Evolutionary conservation across 2,329 filamentous ascomycete species (phyloP).

Genomic region (Didymella sp.): DNA sequence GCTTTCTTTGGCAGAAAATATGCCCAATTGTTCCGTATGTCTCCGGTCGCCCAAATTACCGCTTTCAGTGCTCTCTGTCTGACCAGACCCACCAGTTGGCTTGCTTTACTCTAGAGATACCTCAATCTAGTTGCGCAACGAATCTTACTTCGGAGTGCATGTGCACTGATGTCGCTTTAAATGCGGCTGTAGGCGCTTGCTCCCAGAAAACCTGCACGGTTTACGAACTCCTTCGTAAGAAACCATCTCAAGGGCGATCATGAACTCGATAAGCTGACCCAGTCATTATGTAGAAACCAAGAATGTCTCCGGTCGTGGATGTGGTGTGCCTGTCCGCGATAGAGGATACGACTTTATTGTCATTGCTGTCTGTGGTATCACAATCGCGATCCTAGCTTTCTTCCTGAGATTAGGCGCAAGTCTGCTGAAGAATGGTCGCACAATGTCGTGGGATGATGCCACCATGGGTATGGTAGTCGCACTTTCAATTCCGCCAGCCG

Average conservation of each 20-base stretch:
- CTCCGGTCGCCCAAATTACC: background rate
- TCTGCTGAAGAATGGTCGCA: constrained; percentile 42
- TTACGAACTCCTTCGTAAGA: constrained; percentile 44
- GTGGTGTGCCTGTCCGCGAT: constrained; percentile 47
- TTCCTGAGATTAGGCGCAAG: constrained; percentile 46
- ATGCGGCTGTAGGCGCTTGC: constrained; percentile 44
- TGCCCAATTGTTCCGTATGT: constrained; percentile 31
- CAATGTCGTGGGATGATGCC: constrained; percentile 49
- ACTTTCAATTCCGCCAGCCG: constrained; percentile 30
- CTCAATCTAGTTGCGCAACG: constrained; percentile 47
- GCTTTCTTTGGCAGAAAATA: constrained; percentile 17
- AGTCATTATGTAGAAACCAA: constrained; percentile 39
- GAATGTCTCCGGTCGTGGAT: constrained; percentile 49
- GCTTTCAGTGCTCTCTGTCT: background rate
- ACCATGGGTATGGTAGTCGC: constrained; percentile 51
- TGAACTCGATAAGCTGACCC: background rate
- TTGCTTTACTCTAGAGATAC: constrained; percentile 33
- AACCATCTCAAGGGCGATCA: background rate
- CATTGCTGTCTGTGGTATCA: constrained; percentile 39
- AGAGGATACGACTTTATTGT: constrained; percentile 39
- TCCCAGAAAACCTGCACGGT: constrained; percentile 47
- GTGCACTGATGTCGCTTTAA: constrained; percentile 48
- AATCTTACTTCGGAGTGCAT: constrained; percentile 51
- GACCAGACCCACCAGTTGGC: constrained; percentile 21
- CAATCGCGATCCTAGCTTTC: constrained; percentile 44